Base-by-base conservation (phyloP, 352 stramenopile genomes). In the Phytophthora meadii region DNA sequence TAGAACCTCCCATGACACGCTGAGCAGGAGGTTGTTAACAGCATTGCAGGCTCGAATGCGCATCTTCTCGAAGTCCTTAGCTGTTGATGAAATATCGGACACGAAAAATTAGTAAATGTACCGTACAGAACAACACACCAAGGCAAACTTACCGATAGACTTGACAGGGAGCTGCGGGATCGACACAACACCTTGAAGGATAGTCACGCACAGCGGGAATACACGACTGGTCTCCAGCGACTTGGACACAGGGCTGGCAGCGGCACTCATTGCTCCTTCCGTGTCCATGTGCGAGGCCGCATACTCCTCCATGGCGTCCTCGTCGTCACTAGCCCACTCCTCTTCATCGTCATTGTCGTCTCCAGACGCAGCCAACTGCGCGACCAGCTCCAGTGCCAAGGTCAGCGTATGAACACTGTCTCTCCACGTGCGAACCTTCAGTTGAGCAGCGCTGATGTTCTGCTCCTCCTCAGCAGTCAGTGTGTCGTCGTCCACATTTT, bases 241-340 rank as follows among this genome's bases (percentile, higher is more conserved):
- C 57, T 76, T 82, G 9, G 64, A 71, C 5, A 75, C 59, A 0
- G 68, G 57, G 17, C 44, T 89, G 22, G 58, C 55, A 25, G 32
- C 50, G 12, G 39, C 36, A 39, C 40, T 46, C 2, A 48, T 27
- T 5, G 30, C 27, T 39, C 34, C 69, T 4, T 69, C 61, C 0
- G 65, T 73, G 15, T 94, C 81, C 86, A 91, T 89, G 50, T 93
- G 84, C 19, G 75, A 79, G 3, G 77, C 70, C 1, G 86, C 86
- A 24, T 81, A 81, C 67, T 90, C 75, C 58, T 95, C 88, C 88
- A 96, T 96, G 24, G 82, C 87, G 39, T 96, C 88, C 74, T 96
- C 88, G 41, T 96, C 88, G 22, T 96, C 88, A 48, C 87, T 96
- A 4, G 62, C 85, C 88, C 88, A 96, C 51, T 95, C 88, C 15